Evolutionary conservation across 2,329 filamentous ascomycete species (phyloP), one percentile per base, ranked within the genome.

Genomic region (Talaromyces amestolkiae): DNA sequence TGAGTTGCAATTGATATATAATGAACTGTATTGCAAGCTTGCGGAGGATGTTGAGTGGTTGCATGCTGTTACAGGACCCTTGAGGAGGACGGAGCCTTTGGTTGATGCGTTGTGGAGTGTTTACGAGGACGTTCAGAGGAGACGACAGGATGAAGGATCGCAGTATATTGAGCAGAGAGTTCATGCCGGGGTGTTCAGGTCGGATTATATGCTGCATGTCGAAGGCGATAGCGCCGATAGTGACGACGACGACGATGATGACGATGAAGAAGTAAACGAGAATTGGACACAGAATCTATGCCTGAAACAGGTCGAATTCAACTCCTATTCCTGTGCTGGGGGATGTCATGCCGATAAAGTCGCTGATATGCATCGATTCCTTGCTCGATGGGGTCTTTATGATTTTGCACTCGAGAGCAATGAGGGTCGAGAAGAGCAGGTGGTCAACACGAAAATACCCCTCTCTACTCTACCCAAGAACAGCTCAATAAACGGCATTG

Each of bases 1-100:
- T 84, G 65, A 84, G 79, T 69, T 90, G 79, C 75, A 89, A 86
- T 76, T 84, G 80, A 74, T 87, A 84, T 80, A 83, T 83, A 71
- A 85, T 81, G 71, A 87, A 83, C 72, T 81, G 3, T 81, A 81
- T 61, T 70, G 76, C 80, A 86, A 65, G 79, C 86, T 75, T 79
- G 88, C 69, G 1, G 71, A 75, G 51, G 77, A 82, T 69, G 73
- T 76, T 31, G 66, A 70, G 1, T 81, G 78, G 78, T 71, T 82
- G 1, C 70, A 72, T 19, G 59, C 68, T 3, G 70, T 74, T 0
- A 72, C 80, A 2, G 63, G 68, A 27, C 71, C 75, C 19, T 66
- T 81, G 8, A 70, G 77, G 7, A 68, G 73, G 11, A 68, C 71
- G 3, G 77, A 81, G 37, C 70, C 70, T 4, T 72, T 82, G 17